A percentile compares a stretch with the other conserved stretches of the same genome.
These are phyloP conservation scores for Ceriops decandra DNA, from an alignment of 345 rosid species.

Conservation along the genomic window DNA sequence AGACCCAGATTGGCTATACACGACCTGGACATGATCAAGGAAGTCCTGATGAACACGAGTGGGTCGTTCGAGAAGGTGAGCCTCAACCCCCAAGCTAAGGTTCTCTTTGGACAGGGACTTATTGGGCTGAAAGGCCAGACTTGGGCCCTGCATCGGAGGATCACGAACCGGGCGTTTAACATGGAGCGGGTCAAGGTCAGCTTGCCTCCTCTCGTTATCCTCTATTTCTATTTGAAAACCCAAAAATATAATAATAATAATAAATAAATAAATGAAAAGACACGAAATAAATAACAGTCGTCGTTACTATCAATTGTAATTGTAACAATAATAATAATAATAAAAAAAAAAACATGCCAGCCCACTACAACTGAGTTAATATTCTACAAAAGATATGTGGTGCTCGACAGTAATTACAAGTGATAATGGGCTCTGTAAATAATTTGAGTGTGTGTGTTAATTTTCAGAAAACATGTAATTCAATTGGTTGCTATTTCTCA, in stretches of 20 bases:
- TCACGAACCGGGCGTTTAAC: slow-evolving; percentile 57
- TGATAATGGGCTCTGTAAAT: too few relatives aligned
- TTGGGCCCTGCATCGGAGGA: slow-evolving; percentile 69
- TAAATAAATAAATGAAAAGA: neutral
- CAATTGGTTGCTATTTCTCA: too few relatives aligned
- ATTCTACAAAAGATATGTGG: too few relatives aligned
- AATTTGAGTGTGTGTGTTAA: too few relatives aligned
- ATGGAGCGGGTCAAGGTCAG: slow-evolving; percentile 69
- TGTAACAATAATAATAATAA: too few relatives aligned
- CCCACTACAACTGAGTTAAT: too few relatives aligned
- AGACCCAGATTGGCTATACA: slow-evolving; percentile 57
- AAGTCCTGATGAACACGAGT: slow-evolving; percentile 39
- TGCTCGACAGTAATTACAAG: too few relatives aligned
- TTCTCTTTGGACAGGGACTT: slow-evolving; percentile 67
- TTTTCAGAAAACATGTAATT: too few relatives aligned
- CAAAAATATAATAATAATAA: neutral
- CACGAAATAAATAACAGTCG: too few relatives aligned
- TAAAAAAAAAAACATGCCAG: too few relatives aligned
- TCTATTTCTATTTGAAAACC: too few relatives aligned
- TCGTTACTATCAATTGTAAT: too few relatives aligned
- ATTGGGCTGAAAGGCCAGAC: slow-evolving; percentile 54
- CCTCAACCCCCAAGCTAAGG: slow-evolving; percentile 51
- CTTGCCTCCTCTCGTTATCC: neutral
- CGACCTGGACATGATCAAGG: slow-evolving; percentile 61
- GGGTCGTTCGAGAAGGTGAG: slow-evolving; percentile 39